Base-by-base conservation (phyloP, 2,329 filamentous ascomycete species). In the Ilyonectria sp. region DNA sequence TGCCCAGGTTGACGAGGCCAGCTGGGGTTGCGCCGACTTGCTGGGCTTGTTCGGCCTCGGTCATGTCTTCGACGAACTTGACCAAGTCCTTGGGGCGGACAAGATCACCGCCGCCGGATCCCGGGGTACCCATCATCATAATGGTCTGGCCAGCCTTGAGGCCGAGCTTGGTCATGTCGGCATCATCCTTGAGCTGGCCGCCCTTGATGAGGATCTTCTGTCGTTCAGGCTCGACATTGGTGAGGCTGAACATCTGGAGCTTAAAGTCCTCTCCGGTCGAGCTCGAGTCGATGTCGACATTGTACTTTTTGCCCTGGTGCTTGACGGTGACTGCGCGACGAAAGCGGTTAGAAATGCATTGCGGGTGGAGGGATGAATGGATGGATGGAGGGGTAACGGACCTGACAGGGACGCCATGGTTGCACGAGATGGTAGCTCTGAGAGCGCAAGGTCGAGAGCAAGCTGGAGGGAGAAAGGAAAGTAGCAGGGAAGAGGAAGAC, bases 51-150 rank as follows among this genome's bases (percentile, higher is more conserved):
- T 98, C 95, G 33, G 94, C 95, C 79, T 97, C 95, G 29, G 94
- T 97, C 95, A 99, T 98, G 80, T 99, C 96, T 82, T 99, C 96
- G 70, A 97, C 83, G 76, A 99, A 99, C 81, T 93, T 96, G 77
- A 95, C 87, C 73, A 89, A 87, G 77, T 97, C 92, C 78, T 92
- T 93, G 35, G 96, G 96, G 59, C 92, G 90, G 67, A 91, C 85
- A 33, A 93, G 85, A 21, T 82, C 86, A 37, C 82, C 84, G 47
- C 87, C 87, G 57, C 88, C 90, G 15, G 89, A 90, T 21, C 92
- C 91, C 4, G 95, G 93, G 3, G 94, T 96, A 43, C 97, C 97
- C 89, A 99, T 94, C 93, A 99, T 97, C 91, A 97, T 97, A 80
- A 99, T 93, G 23, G 86, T 88, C 81, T 97, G 94, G 63, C 93